phyloP scores from a whole-genome alignment of 108 stramenopile genomes.

The Cylindrotheca fusiformis region DNA sequence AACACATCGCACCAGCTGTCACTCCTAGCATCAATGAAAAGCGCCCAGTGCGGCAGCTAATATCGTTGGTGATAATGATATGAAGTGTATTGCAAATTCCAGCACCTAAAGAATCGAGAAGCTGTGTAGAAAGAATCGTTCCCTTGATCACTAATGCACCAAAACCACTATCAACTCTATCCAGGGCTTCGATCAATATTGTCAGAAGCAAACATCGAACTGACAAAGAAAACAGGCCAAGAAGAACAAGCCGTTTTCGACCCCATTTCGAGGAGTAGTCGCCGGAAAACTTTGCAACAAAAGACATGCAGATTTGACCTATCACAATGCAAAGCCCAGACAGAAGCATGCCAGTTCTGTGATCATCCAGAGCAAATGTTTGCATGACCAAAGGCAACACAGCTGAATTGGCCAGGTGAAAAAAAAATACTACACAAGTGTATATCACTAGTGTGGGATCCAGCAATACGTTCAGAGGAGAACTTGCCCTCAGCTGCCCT shows the following conservation, averaged over 20 bases:
- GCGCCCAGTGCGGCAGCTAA: constrained; percentile 61
- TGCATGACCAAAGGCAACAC: constrained; percentile 79
- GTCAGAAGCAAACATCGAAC: constrained; percentile 61
- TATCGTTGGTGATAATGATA: constrained; percentile 69
- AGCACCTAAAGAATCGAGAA: constrained; percentile 69
- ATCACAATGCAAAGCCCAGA: constrained; percentile 72
- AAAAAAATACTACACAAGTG: constrained; percentile 57
- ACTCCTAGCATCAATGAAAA: constrained; percentile 68
- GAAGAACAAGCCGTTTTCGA: constrained; percentile 57
- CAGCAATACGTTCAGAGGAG: constrained; percentile 51
- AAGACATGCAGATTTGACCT: constrained; percentile 67
- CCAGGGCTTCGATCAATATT: constrained; percentile 22
- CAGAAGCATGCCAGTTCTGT: constrained; percentile 51
- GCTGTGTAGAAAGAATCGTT: constrained; percentile 66
- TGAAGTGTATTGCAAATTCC: constrained; percentile 72
- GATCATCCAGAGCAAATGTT: constrained; percentile 51
- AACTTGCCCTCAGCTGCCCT: constrained; percentile 25
- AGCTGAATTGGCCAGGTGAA: constrained; percentile 65
- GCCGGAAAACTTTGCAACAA: constrained; percentile 60
- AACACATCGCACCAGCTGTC: constrained; percentile 69
- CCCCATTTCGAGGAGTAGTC: constrained; percentile 71
- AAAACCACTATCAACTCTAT: constrained; percentile 23
- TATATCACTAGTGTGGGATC: constrained; percentile 62
- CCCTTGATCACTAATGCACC: constrained; percentile 27
- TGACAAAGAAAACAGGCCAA: constrained; percentile 55